Evolutionary conservation across 805 yeast genomes (phyloP), one percentile per base, ranked within the genome.

Genomic region (Metschnikowia arizonensis): DNA sequence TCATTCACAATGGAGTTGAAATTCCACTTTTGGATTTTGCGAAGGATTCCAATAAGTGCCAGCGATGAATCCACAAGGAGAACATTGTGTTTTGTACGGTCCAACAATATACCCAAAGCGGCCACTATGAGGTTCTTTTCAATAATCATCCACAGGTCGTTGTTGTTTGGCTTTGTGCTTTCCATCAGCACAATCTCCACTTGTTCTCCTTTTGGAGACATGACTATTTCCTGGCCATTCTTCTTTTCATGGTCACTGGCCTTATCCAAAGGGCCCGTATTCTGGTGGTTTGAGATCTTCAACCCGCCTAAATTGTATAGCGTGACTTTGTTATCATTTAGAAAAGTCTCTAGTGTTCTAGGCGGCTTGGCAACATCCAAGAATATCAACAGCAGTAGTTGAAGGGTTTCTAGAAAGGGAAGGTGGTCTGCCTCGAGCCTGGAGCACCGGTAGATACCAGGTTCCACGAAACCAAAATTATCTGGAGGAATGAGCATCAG

Each of bases 401-500:
- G 71, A 24, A 91, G 70, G 0, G 96, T 86, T 46, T 80, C 84
- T 21, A 91, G 60, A 58, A 90, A 91, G 23, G 93, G 84, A 47
- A 83, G 73, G 61, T 86, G 83, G 46, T 86, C 80, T 1, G 87
- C 78, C 48, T 85, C 91, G 9, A 91, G 65, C 54, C 82, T 81
- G 4, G 93, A 77, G 57, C 97, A 87, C 44, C 97, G 74, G 65
- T 86, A 68, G 1, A 91, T 69, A 0, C 95, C 95, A 21, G 83
- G 82, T 64, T 93, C 97, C 3, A 90, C 97, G 25, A 88, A 73
- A 0, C 96, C 96, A 68, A 86, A 93, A 60, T 86, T 87, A 40
- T 88, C 91, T 1, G 99, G 98, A 1, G 96, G 95, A 0, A 90
- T 87, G 26, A 89, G 72, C 97, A 89, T 88, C 38, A 23, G 28